These are phyloP conservation scores for Rosellinia necatrix DNA, from an alignment of 2,329 filamentous ascomycete species.

Conservation along the genomic window DNA sequence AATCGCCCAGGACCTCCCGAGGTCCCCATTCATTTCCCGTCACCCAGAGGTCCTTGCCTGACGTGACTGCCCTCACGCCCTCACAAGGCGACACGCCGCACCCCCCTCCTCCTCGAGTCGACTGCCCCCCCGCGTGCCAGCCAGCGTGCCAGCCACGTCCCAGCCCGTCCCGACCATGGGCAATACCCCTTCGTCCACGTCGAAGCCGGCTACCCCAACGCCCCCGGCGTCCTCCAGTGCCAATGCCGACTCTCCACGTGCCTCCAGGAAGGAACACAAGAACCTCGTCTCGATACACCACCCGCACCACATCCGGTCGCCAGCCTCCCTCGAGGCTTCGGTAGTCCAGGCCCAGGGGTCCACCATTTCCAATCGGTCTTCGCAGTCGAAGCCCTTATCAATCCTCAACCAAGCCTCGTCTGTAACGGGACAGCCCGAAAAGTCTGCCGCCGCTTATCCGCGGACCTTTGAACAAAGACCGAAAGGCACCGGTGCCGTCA, in stretches of 20 bases:
- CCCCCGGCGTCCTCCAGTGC: conserved; percentile 30
- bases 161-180: conserved; percentile 46
- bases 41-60: conserved; percentile 1
- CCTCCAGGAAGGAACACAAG: conserved; percentile 50
- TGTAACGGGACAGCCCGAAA: conserved; percentile 38
- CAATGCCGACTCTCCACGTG: conserved; percentile 41
- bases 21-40: too few relatives aligned
- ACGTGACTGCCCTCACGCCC: conserved; percentile 22
- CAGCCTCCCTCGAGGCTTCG: conserved; percentile 65
- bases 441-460: conserved; percentile 38
- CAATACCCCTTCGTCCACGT: conserved; percentile 47
- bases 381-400: conserved; percentile 55
- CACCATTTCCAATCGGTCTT: conserved; percentile 52
- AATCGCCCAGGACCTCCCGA: too few relatives aligned
- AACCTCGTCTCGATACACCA: conserved; percentile 61
- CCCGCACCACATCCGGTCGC: conserved; percentile 52
- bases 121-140: conserved; percentile 18
- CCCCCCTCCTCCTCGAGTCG: conserved; percentile 21
- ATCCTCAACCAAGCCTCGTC: conserved; percentile 55
- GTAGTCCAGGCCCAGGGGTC: conserved; percentile 64
- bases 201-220: conserved; percentile 42
- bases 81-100: conserved; percentile 21
- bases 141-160: not conserved
- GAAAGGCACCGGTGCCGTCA: conserved; percentile 42
- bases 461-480: conserved; percentile 36